phyloP scores from a whole-genome alignment of 495 filamentous ascomycete species.

The Trichoderma gamsii region DNA sequence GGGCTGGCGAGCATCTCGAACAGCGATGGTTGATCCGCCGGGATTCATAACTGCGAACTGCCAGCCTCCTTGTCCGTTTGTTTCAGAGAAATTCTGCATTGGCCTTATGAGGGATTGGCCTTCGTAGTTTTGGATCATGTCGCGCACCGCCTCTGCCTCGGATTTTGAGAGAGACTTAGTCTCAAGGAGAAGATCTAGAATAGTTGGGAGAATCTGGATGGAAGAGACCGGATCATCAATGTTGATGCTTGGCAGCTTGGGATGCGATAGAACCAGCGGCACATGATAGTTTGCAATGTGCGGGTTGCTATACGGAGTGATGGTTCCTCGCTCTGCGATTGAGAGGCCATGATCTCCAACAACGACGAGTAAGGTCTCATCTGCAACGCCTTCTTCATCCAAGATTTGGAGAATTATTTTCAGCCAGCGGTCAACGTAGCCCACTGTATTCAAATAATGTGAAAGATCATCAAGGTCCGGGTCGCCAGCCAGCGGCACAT shows the following conservation, averaged over 20 bases:
- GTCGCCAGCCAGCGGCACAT: constrained; percentile 24
- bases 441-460: constrained; percentile 38
- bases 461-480: constrained; percentile 30
- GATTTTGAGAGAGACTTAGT: constrained; percentile 36
- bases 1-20: constrained; percentile 33
- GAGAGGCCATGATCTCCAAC: constrained; percentile 45
- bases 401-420: constrained; percentile 35
- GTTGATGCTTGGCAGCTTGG: constrained; percentile 36
- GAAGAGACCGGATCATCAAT: constrained; percentile 39
- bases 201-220: constrained; percentile 43
- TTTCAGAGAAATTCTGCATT: constrained; percentile 18
- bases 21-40: constrained; percentile 36
- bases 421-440: constrained; percentile 43
- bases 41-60: constrained; percentile 44
- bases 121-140: constrained; percentile 39
- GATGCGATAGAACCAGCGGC: constrained; percentile 44
- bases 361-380: constrained; percentile 45
- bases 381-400: constrained; percentile 40
- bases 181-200: constrained; percentile 43
- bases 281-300: constrained; percentile 46
- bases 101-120: constrained; percentile 43
- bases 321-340: constrained; percentile 38
- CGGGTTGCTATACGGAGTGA: constrained; percentile 45
- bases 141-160: constrained; percentile 31
- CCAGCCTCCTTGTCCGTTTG: constrained; percentile 33